Base-by-base conservation (phyloP, 1,284 basidiomycete species). In the Xerocomus nothofagi region DNA sequence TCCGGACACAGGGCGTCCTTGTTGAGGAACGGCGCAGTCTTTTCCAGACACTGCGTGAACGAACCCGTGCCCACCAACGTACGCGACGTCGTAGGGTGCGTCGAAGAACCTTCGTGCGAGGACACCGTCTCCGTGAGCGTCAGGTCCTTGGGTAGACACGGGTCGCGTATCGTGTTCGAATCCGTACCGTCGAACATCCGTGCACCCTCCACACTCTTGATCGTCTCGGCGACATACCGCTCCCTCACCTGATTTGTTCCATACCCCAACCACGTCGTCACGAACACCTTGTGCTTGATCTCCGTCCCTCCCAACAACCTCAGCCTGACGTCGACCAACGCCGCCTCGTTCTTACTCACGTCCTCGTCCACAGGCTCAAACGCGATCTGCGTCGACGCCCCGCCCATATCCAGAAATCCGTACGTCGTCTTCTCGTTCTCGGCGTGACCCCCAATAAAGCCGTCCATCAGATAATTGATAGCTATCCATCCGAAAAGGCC, bases 361-460 rank as follows among this genome's bases (percentile, higher is more conserved):
- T 61, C 54, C 60, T 84, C 84, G 43, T 76, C 73, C 46, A 79
- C 80, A 6, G 87, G 88, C 67, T 94, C 94, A 64, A 99, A 99
- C 2, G 97, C 97, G 55, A 99, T 96, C 70, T 99, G 96, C 9
- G 96, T 98, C 26, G 93, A 97, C 18, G 97, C 96, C 31, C 96
- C 96, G 47, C 96, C 96, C 97, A 99, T 99, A 69, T 99, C 97
- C 54, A 99, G 77, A 70, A 99, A 99, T 4, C 97, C 97, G 62
- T 93, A 98, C 4, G 97, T 98, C 29, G 91, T 91, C 50, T 73
- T 77, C 56, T 78, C 74, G 36, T 74, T 67, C 56, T 73, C 75
- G n/a, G n/a, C n/a, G 40, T 23, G n/a, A 0, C 80, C 75, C 14
- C 82, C 82, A 14, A 79, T 77, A 66, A 99, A 99, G 2, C 95